A percentile compares a stretch with the other conserved stretches of the same genome.
phyloP scores from a whole-genome alignment of 805 yeast species.

The Sugiyamaella valdiviana region DNA sequence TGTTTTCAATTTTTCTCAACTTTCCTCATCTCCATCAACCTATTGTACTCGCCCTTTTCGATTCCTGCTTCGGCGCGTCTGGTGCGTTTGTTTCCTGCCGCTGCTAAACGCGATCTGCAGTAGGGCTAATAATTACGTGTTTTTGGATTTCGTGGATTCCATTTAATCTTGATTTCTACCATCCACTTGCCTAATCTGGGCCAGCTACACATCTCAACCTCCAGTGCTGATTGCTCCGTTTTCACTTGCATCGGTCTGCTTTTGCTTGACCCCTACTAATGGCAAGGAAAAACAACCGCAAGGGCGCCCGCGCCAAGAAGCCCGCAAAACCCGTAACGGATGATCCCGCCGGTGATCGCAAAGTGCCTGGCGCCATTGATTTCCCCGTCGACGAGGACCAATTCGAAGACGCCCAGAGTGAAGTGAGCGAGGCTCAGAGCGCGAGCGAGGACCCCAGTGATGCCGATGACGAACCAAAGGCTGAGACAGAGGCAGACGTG shows the following conservation, averaged over 20 bases:
- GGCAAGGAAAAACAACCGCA: not conserved
- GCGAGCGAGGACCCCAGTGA: not conserved
- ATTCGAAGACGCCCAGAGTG: not conserved
- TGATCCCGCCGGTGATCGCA: not conserved
- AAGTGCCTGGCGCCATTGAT: not conserved
- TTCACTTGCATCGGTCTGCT: not conserved
- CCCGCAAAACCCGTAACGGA: not conserved
- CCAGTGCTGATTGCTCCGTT: not conserved
- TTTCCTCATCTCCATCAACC: no score
- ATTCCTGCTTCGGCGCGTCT: no score
- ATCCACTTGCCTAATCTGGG: not conserved
- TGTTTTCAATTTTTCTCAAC: no score
- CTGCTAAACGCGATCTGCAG: not conserved
- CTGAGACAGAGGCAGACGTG: no score
- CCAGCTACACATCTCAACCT: not conserved
- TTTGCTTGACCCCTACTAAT: not conserved
- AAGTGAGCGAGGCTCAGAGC: not conserved
- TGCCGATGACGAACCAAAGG: not conserved
- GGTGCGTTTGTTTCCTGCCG: not conserved
- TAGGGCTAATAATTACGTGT: not conserved
- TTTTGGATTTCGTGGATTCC: not conserved
- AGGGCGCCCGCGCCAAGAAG: not conserved
- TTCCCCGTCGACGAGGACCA: not conserved
- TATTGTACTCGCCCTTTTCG: not conserved
- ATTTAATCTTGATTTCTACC: not conserved